Evolutionary conservation across 2,329 filamentous ascomycete species (phyloP), one percentile per base, ranked within the genome.

Genomic region (Aureobasidium sp.): DNA sequence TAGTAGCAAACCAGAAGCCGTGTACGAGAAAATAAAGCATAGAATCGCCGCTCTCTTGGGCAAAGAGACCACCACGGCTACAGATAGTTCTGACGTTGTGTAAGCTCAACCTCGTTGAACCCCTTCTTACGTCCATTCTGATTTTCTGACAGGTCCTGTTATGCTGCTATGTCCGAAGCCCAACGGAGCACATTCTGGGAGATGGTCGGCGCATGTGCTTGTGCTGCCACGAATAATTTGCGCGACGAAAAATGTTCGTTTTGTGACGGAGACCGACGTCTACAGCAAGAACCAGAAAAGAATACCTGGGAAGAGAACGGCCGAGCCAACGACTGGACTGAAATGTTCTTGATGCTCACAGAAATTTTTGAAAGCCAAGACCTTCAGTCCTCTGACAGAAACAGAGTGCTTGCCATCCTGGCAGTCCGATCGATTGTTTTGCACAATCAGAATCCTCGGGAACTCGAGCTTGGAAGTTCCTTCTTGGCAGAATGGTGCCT

Each of bases 401-500:
- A 84, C 39, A 82, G 90, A 51, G 80, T 95, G 42, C 79, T 85
- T 64, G 86, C 87, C 10, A 90, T 94, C 84, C 74, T 87, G 63
- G 82, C 85, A 3, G 77, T 96, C 53, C 84, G 86, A 67, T 84
- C 86, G 50, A 76, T 94, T 44, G 79, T 89, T 29, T 79, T 82
- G 52, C 91, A 96, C 72, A 85, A 85, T 4, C 76, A 79, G 17
- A 80, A 84, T 58, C 65, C 77, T 0, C 78, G 80, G 3, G 78
- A 89, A 59, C 76, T 93, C 34, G 84, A 89, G 66, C 76, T 97
- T 2, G 83, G 87, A 63, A 78, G 76, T 1, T 91, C 90, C 9
- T 72, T 77, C 0, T 76, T 90, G 44, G 91, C 90, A 0, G 87
- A 92, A 69, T 93, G 90, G 84, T 92, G 91, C 70, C 77, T 97